Percentiles rank a stretch among this genome's conserved stretches.
Conservation (phyloP, 495 filamentous ascomycete species). For the Annulohypoxylon moriforme region DNA sequence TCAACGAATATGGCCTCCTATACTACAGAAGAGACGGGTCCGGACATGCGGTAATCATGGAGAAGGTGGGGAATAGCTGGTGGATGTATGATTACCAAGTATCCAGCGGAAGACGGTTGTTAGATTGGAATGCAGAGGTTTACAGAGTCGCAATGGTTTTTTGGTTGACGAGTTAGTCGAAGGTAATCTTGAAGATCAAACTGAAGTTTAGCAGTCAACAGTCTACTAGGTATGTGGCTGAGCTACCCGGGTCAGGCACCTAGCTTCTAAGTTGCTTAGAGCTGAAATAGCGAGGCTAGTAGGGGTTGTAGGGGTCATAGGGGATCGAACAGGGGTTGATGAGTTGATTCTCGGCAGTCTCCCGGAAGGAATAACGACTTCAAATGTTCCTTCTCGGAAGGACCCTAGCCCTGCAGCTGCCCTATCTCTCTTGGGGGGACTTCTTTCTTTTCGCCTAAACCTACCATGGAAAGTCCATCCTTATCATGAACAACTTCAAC, state of each 20-base stretch:
- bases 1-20: neutral
- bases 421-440: neutral
- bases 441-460: neutral
- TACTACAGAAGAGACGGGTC: neutral
- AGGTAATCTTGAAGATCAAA: neutral
- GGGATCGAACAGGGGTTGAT: neutral
- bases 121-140: neutral
- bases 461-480: conserved; percentile 5
- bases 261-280: neutral
- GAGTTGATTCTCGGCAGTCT: conserved; percentile 3
- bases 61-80: neutral
- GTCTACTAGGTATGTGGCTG: neutral
- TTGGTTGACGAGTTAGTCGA: neutral
- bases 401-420: conserved; percentile 7
- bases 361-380: neutral
- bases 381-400: conserved; percentile 1
- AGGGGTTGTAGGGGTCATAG: too few relatives aligned
- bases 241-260: too few relatives aligned
- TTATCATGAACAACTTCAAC: neutral
- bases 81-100: conserved; percentile 5
- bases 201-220: neutral
- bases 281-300: conserved; percentile 1
- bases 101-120: neutral
- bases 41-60: conserved; percentile 4
- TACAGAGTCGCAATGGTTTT: neutral